Evolutionary conservation across 1,139 yeast genomes (phyloP).

Genomic region (Candida tropicalis): DNA sequence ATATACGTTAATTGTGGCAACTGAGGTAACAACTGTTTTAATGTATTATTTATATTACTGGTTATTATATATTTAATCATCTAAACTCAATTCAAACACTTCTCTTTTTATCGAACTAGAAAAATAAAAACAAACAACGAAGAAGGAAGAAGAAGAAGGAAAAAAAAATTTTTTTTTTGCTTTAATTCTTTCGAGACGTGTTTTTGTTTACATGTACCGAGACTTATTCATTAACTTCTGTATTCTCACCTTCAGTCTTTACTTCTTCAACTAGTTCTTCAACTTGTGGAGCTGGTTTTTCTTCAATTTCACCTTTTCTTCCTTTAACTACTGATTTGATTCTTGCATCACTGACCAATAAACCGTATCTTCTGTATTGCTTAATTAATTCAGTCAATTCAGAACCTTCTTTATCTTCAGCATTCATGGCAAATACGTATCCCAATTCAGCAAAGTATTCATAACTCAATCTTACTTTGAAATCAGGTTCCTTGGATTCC

Average conservation of each 20-base stretch:
- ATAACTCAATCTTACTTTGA: constrained; percentile 52
- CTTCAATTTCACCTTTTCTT: constrained; percentile 30
- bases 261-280: constrained; percentile 9
- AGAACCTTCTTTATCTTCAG: constrained; percentile 31
- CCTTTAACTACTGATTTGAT: constrained; percentile 41
- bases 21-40: constrained; percentile 6
- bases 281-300: constrained; percentile 1
- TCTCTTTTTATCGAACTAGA: neutral
- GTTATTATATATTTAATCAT: constrained; percentile 12
- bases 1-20: constrained; percentile 12
- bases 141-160: neutral
- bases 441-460: constrained; percentile 57
- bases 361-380: constrained; percentile 65
- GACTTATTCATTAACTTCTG: too few relatives aligned
- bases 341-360: constrained; percentile 49
- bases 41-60: constrained; percentile 6
- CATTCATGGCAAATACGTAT: constrained; percentile 42
- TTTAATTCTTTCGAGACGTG: neutral
- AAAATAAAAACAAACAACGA: neutral
- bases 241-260: neutral
- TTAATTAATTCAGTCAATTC: constrained; percentile 46
- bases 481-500: constrained; percentile 22
- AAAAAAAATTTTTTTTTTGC: neutral
- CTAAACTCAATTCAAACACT: neutral
- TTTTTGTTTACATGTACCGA: neutral